Evolutionary conservation across 805 yeast species (phyloP), one percentile per base, ranked within the genome.

Genomic region (Metschnikowia aberdeeniae): DNA sequence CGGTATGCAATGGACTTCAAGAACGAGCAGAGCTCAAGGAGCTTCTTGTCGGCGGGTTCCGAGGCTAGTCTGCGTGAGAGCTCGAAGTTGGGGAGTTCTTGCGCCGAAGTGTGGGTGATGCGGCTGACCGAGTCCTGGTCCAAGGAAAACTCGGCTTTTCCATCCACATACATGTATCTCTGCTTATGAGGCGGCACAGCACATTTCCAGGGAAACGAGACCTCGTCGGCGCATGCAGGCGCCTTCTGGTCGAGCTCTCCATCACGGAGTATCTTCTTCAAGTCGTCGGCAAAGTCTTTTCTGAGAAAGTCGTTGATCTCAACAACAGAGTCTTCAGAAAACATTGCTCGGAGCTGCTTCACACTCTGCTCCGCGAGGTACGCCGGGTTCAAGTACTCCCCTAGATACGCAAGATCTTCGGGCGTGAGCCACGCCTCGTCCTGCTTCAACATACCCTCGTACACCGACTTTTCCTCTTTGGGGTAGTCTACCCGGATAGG

Each of bases 131-230:
- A 57, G 13, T 40, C 43, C 13, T 71, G 66, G 17, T 59, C 55
- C 36, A 73, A 61, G 4, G 61, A 63, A 48, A 68, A 61, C 5
- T 62, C 47, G 10, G 72, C 60, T 45, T 70, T 68, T 3, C 92
- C 92, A 59, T 88, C 95, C 28, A 90, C 73, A 60, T 89, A 92
- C 71, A 89, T 63, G 60, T 75, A 93, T 50, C 97, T 71, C 68
- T 89, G 90, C 61, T 93, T 89, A 60, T 92, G 98, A 7, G 97
- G 93, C 7, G 99, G 98, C 39, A 85, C 78, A 0, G 97, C 93
- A 34, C 89, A 73, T 50, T 84, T 82, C 99, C 99, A 93, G 6
- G 96, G 96, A 40, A 63, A 70, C 8, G 60, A 43, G 1, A 86
- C 78, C 24, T 86, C 86, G 1, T 62, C 55, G 11, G 83, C 73